Base-by-base conservation (phyloP, 495 filamentous ascomycete species). In the Penicillium atrosanguineum region DNA sequence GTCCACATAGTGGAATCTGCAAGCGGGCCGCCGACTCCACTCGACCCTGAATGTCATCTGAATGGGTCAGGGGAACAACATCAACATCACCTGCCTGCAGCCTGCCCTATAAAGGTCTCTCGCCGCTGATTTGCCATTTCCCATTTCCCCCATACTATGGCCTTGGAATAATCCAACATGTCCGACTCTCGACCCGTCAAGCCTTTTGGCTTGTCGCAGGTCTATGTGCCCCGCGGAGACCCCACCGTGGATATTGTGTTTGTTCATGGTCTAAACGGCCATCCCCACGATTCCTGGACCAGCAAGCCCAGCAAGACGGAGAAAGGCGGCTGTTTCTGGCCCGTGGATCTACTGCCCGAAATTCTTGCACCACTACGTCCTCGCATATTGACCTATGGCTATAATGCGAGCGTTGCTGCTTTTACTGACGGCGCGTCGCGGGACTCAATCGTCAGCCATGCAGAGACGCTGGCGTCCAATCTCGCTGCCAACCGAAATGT, bases 241-340 rank as follows among this genome's bases (percentile, higher is more conserved):
- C 66, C 70, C 28, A 65, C 65, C 7, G 69, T 75, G 8, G 72
- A 75, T 60, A 83, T 91, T 34, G 84, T 91, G 11, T 81, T 91
- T 43, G 88, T 95, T 38, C 90, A 95, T 64, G 90, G 90, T 46
- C 75, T 95, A 26, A 92, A 92, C 60, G 90, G 90, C 19, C 78
- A 89, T 48, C 88, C 89, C 1, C 71, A 84, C 23, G 79, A 81
- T 48, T 88, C 88, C 42, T 95, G 90, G 90, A 87, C 86, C 15
- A 79, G 82, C 36, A 78, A 77, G 44, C 74, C 78, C 37, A 34
- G 31, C 31, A 34, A 34, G 11, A 14, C 31, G 1, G 31, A 34
- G 11, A 34, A 34, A 8, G 31, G 31, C 31, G 81, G 81, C 39
- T 79, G 83, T 37, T 90, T 88, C 71, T 94, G 90, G 90, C 87